Evolutionary conservation across 148 eudicot species (phyloP).

Genomic region (Polygonum aviculare): DNA sequence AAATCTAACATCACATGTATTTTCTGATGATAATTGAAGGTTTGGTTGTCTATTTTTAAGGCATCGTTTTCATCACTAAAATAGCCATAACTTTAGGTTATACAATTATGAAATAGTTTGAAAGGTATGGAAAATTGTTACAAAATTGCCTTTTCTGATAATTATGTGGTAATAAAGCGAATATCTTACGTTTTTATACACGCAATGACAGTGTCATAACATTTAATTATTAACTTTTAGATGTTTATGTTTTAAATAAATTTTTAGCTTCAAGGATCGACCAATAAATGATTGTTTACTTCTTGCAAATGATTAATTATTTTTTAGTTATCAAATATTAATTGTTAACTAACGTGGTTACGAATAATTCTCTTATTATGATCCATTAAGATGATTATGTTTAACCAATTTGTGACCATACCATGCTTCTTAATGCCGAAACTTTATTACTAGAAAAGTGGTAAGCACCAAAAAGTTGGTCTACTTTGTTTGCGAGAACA

Average conservation of each 20-base stretch:
- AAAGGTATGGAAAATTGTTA: not conserved
- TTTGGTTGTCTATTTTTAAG: not conserved
- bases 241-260: too few species aligned
- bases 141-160: not conserved
- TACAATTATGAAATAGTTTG: not conserved
- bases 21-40: slow-evolving; percentile 2
- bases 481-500: not conserved
- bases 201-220: too few species aligned
- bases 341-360: too few species aligned
- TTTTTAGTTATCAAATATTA: too few species aligned
- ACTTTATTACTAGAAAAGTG: not conserved
- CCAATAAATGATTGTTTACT: too few species aligned
- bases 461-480: not conserved
- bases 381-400: not conserved
- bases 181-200: too few species aligned
- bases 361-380: not conserved
- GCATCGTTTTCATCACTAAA: not conserved
- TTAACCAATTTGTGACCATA: too few species aligned
- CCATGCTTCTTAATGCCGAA: not conserved
- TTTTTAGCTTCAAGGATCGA: too few species aligned
- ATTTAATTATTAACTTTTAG: too few species aligned
- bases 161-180: not conserved
- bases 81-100: not conserved
- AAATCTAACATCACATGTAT: not conserved
- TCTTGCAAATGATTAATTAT: too few species aligned